Evolutionary conservation across 106 monocot genomes (phyloP), one percentile per base, ranked within the genome.

Genomic region (Amphibolis antarctica): DNA sequence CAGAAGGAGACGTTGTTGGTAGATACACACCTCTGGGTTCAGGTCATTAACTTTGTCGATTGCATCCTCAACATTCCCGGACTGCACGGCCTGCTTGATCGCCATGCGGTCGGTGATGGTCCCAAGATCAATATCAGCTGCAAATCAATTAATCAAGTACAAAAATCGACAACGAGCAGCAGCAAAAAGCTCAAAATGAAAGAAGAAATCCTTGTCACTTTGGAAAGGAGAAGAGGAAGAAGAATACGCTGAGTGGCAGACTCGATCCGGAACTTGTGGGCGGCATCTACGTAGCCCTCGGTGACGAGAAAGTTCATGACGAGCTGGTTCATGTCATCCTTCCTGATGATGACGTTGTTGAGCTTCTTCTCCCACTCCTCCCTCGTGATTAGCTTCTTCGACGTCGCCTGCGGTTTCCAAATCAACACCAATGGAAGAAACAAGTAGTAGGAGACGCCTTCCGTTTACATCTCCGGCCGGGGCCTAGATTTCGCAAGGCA

Each of bases 31-130:
- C 94, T 79, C 81, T 3, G 94, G 89, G 49, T 94, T 94, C 68
- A 94, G 73, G 51, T 94, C 79, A 66, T 89, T 94, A 44, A 94
- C 85, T 76, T 94, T 94, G 73, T 86, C 89, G 21, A 94, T 94
- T 0, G 94, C 94, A 48, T 89, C 94, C 62, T 79, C 71, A 5
- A 94, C 81, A 74, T 94, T 89, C 2, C 94, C 94, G 1, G 80
- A 83, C 63, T 94, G 94, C 44, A 94, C 86, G 4, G 94, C 94
- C 79, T 78, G 83, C 65, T 89, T 94, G 24, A 94, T 89, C 24
- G 83, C 94, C 89, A 89, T 94, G 23, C 94, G 83, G 55, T 89
- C 89, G 45, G 83, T 84, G 52, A 94, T 89, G 11, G 86, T 89
- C 7, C 65, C 83, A n/a, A 94, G 75, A 77, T 94, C 86, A 28